These are phyloP conservation scores for Abrus pulchellus DNA, from an alignment of 306 rosid genomes.

Conservation along the genomic window DNA sequence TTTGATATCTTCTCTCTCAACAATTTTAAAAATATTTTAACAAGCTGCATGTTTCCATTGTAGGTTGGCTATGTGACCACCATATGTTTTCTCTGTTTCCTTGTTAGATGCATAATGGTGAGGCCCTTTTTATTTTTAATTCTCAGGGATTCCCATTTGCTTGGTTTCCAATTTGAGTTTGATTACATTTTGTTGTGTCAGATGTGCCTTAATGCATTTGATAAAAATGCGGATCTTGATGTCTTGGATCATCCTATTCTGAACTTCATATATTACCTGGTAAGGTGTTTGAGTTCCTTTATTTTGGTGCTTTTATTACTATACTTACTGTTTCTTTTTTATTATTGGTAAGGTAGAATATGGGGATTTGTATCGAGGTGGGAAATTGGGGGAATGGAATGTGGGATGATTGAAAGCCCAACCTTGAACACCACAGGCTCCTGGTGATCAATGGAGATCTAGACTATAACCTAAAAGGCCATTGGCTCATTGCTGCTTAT, in stretches of 20 bases:
- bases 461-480: not conserved
- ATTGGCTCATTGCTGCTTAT: slow-evolving; percentile 13
- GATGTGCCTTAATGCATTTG: slow-evolving; percentile 92
- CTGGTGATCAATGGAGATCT: not conserved
- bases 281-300: slow-evolving; percentile 55
- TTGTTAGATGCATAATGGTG: slow-evolving; percentile 89
- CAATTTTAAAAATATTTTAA: slow-evolving; percentile 11
- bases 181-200: slow-evolving; percentile 50
- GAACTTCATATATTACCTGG: slow-evolving; percentile 87
- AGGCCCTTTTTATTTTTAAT: slow-evolving; percentile 49
- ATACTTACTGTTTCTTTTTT: slow-evolving; percentile 20
- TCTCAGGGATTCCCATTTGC: slow-evolving; percentile 22
- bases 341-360: not conserved
- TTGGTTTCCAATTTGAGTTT: slow-evolving; percentile 31
- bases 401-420: slow-evolving; percentile 1
- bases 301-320: not conserved
- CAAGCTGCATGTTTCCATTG: slow-evolving; percentile 40
- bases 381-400: not conserved
- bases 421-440: slow-evolving; percentile 2
- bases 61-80: slow-evolving; percentile 99
- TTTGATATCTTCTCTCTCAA: no score
- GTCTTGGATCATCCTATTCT: slow-evolving; percentile 93
- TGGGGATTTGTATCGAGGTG: slow-evolving; percentile 16
- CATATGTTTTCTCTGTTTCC: slow-evolving; percentile 95
- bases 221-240: slow-evolving; percentile 83